phyloP scores from a whole-genome alignment of 768 basidiomycete genomes.

The Collybiopsis confluens region DNA sequence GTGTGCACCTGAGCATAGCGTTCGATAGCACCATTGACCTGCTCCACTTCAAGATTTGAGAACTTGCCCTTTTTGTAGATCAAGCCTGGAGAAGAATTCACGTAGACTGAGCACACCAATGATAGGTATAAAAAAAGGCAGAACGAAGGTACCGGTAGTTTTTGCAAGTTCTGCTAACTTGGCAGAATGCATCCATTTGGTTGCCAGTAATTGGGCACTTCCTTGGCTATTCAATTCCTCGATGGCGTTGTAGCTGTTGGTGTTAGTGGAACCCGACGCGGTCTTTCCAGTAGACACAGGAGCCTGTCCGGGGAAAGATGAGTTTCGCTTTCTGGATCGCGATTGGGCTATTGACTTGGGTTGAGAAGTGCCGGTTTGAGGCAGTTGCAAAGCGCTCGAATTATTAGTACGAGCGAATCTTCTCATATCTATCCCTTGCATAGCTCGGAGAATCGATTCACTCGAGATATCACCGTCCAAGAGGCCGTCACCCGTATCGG shows the following conservation, averaged over 20 bases:
- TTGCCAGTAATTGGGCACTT: slow-evolving; percentile 68
- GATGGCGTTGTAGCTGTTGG: slow-evolving; percentile 24
- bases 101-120: slow-evolving; percentile 4
- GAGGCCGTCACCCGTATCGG: not conserved
- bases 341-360: slow-evolving; percentile 20
- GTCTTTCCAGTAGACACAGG: slow-evolving; percentile 39
- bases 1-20: slow-evolving; percentile 51
- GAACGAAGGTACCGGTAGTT: slow-evolving; percentile 49
- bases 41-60: slow-evolving; percentile 71
- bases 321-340: slow-evolving; percentile 17
- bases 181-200: slow-evolving; percentile 70
- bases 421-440: slow-evolving; percentile 65
- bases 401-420: too few relatives aligned
- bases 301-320: slow-evolving; percentile 35
- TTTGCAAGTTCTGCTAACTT: slow-evolving; percentile 68
- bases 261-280: slow-evolving; percentile 13
- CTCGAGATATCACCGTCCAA: slow-evolving; percentile 43
- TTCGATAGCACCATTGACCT: slow-evolving; percentile 61
- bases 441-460: slow-evolving; percentile 68
- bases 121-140: not conserved
- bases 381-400: too few relatives aligned
- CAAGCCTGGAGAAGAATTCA: slow-evolving; percentile 52
- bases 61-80: slow-evolving; percentile 88
- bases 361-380: not conserved
- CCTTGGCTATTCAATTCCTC: slow-evolving; percentile 43